phyloP scores from a whole-genome alignment of 768 basidiomycete genomes.

The Strobilomyces dryophilus region DNA sequence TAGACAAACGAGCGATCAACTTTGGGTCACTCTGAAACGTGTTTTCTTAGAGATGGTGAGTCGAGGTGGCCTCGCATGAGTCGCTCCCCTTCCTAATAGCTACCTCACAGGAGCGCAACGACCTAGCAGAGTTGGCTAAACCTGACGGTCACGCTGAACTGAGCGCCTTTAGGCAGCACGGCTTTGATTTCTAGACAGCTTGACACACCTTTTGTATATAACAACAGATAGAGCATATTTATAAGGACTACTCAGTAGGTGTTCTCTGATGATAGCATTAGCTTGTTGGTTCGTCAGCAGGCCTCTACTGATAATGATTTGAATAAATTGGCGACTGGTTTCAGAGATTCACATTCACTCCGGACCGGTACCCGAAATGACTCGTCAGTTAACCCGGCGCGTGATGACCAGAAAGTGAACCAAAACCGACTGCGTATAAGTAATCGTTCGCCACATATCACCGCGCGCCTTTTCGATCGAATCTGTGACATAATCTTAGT shows the following conservation, averaged over 20 bases:
- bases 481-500: conserved; percentile 21
- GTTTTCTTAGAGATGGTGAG: conserved; percentile 76
- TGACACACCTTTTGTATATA: background rate
- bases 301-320: too few species aligned
- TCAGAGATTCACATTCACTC: background rate
- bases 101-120: conserved; percentile 59
- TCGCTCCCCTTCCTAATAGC: background rate
- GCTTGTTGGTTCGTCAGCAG: too few species aligned
- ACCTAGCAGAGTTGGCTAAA: conserved; percentile 75
- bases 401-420: background rate
- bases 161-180: conserved; percentile 72
- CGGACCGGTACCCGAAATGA: background rate
- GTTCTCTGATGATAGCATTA: too few species aligned
- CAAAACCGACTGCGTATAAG: conserved; percentile 13
- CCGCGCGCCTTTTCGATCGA: background rate
- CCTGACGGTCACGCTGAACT: conserved; percentile 58
- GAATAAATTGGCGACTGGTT: too few species aligned
- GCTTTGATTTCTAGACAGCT: conserved; percentile 77
- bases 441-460: background rate
- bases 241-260: too few species aligned
- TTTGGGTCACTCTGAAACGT: conserved; percentile 88
- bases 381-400: background rate
- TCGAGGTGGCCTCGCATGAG: background rate
- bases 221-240: background rate
- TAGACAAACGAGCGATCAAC: conserved; percentile 72